Percentiles rank a stretch among this genome's conserved stretches.
phyloP scores from a whole-genome alignment of 306 rosid species.

The Fragaria ananassa region DNA sequence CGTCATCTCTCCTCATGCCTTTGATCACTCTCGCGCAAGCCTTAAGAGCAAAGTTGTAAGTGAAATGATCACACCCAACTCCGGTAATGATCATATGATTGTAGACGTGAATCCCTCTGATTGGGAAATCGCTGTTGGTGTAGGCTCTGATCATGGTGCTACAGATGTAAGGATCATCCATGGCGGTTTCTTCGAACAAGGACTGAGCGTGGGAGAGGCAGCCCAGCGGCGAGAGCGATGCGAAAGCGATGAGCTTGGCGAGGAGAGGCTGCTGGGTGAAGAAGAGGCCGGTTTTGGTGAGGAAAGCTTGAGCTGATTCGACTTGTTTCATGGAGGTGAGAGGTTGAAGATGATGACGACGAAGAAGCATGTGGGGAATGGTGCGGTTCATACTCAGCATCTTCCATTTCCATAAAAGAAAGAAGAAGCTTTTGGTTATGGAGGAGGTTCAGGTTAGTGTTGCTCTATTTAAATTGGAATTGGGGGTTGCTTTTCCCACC shows the following conservation, averaged over 20 bases:
- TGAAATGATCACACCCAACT: conserved; percentile 40
- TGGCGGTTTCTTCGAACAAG: conserved; percentile 47
- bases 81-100: conserved; percentile 34
- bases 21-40: conserved; percentile 57
- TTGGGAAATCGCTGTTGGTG: conserved; percentile 44
- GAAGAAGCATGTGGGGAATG: too few relatives aligned
- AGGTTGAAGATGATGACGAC: conserved; percentile 18
- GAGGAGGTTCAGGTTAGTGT: neutral
- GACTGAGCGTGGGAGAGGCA: conserved; percentile 53
- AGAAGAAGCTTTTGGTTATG: neutral
- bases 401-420: neutral
- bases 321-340: conserved; percentile 48
- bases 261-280: conserved; percentile 19
- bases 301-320: conserved; percentile 40
- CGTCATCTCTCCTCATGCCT: conserved; percentile 26
- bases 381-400: conserved; percentile 11
- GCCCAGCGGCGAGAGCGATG: conserved; percentile 55
- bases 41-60: conserved; percentile 55
- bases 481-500: neutral
- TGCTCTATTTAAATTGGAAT: neutral
- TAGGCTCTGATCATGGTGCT: conserved; percentile 71
- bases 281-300: conserved; percentile 47
- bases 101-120: conserved; percentile 42
- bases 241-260: conserved; percentile 38
- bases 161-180: conserved; percentile 44